Conservation (phyloP, 2,329 filamentous ascomycete species). For the Scorias spongiosa region DNA sequence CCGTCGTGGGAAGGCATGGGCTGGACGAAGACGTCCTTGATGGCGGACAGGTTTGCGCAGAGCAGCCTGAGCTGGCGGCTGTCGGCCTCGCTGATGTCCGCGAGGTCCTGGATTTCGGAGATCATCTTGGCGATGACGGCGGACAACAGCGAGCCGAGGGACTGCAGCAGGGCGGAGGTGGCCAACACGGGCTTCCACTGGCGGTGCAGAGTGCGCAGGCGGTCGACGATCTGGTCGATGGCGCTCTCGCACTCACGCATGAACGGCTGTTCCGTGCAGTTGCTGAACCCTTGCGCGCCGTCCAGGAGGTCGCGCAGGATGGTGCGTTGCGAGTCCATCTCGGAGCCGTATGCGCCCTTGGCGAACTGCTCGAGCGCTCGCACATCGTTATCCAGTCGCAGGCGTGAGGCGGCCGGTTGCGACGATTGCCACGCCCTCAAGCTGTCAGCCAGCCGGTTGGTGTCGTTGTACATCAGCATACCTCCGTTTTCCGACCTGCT, state of each 20-base stretch:
- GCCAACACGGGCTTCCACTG: slow-evolving; percentile 45
- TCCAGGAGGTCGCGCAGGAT: slow-evolving; percentile 48
- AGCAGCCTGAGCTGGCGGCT: slow-evolving; percentile 43
- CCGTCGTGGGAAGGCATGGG: slow-evolving; percentile 19
- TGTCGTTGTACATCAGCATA: slow-evolving; percentile 53
- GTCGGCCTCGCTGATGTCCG: slow-evolving; percentile 49
- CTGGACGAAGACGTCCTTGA: slow-evolving; percentile 42
- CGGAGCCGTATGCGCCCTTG: slow-evolving; percentile 44
- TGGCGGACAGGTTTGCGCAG: slow-evolving; percentile 39
- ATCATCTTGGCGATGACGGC: slow-evolving; percentile 45
- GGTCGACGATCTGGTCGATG: slow-evolving; percentile 41
- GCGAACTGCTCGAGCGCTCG: slow-evolving; percentile 43
- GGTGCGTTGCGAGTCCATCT: slow-evolving; percentile 50
- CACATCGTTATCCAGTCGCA: slow-evolving; percentile 39
- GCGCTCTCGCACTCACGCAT: slow-evolving; percentile 45
- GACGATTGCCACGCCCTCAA: slow-evolving; percentile 34
- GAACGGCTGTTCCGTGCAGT: slow-evolving; percentile 44
- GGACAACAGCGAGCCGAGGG: slow-evolving; percentile 42
- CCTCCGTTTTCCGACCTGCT: slow-evolving; percentile 41
- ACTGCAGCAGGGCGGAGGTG: slow-evolving; percentile 45
- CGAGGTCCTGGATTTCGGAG: slow-evolving; percentile 45
- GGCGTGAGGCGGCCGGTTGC: slow-evolving; percentile 24
- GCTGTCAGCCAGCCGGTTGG: slow-evolving; percentile 40
- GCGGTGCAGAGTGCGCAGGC: slow-evolving; percentile 39
- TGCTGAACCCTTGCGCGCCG: slow-evolving; percentile 45